Percentiles rank a stretch among this genome's conserved stretches.
These are phyloP conservation scores for Mycena polygramma DNA, from an alignment of 768 basidiomycete genomes.

Conservation along the genomic window DNA sequence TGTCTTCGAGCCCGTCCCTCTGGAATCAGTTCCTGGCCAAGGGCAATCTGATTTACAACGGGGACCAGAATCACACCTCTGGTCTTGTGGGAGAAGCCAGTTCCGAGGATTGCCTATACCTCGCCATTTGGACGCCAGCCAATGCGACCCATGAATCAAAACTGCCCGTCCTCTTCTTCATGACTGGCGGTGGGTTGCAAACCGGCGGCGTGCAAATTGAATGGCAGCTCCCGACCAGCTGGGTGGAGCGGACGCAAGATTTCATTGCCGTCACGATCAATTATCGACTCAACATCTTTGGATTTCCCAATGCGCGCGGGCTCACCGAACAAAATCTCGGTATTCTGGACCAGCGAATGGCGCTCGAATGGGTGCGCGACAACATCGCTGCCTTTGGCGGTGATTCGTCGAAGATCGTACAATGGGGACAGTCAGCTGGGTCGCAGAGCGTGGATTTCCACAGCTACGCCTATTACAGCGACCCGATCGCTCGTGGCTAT, in stretches of 20 bases:
- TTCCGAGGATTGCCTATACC: slow-evolving; percentile 33
- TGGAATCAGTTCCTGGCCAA: slow-evolving; percentile 29
- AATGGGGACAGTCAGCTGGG: slow-evolving; percentile 40
- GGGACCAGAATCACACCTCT: slow-evolving; percentile 25
- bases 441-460: slow-evolving; percentile 13
- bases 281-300: slow-evolving; percentile 34
- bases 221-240: slow-evolving; percentile 34
- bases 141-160: slow-evolving; percentile 23
- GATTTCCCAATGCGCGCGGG: slow-evolving; percentile 31
- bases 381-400: slow-evolving; percentile 47
- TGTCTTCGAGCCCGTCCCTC: slow-evolving; percentile 21
- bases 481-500: slow-evolving; percentile 28
- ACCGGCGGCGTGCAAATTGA: slow-evolving; percentile 31
- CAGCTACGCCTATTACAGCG: slow-evolving; percentile 22
- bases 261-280: slow-evolving; percentile 35
- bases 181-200: slow-evolving; percentile 29
- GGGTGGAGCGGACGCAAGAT: slow-evolving; percentile 31
- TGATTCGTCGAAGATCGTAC: slow-evolving; percentile 42
- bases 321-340: slow-evolving; percentile 44
- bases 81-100: slow-evolving; percentile 18
- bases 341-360: slow-evolving; percentile 45
- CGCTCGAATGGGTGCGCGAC: slow-evolving; percentile 43
- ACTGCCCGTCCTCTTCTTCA: slow-evolving; percentile 34
- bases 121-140: slow-evolving; percentile 35
- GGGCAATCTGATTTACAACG: slow-evolving; percentile 31